Percentiles rank a stretch among this genome's conserved stretches.
These are phyloP conservation scores for Nitzschia sp. DNA, from an alignment of 108 stramenopile species.

Conservation along the genomic window DNA sequence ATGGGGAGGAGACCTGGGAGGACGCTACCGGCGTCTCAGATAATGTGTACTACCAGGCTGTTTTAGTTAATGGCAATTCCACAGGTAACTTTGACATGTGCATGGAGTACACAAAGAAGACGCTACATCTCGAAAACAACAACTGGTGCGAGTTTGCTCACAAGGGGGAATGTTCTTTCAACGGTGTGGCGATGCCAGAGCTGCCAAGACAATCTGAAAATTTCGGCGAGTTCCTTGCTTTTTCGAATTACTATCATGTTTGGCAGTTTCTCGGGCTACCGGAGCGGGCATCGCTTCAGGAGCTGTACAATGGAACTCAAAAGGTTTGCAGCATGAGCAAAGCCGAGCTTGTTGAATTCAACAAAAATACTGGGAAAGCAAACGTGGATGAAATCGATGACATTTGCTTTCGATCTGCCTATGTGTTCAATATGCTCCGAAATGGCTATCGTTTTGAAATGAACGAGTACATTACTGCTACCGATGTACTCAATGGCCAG, in stretches of 20 bases:
- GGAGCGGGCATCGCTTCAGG: slow-evolving; percentile 45
- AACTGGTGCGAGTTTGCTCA: slow-evolving; percentile 88
- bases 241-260: slow-evolving; percentile 48
- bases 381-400: slow-evolving; percentile 37
- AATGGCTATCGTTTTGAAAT: slow-evolving; percentile 73
- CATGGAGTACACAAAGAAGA: slow-evolving; percentile 34
- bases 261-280: slow-evolving; percentile 71
- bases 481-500: slow-evolving; percentile 73
- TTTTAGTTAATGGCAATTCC: slow-evolving; percentile 47
- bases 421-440: slow-evolving; percentile 64
- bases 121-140: slow-evolving; percentile 61
- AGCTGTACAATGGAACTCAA: slow-evolving; percentile 49
- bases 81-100: slow-evolving; percentile 59
- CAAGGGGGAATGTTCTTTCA: slow-evolving; percentile 84
- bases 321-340: slow-evolving; percentile 58
- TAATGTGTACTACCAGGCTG: slow-evolving; percentile 55
- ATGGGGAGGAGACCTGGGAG: slow-evolving; percentile 41
- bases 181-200: slow-evolving; percentile 90
- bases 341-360: slow-evolving; percentile 43
- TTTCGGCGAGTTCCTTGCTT: slow-evolving; percentile 59
- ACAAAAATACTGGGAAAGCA: slow-evolving; percentile 15
- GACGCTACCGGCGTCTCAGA: slow-evolving; percentile 23
- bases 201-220: slow-evolving; percentile 56
- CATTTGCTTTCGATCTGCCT: slow-evolving; percentile 86
- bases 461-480: slow-evolving; percentile 72